phyloP scores from a whole-genome alignment of 106 monocot genomes.

The Allium fistulosum region DNA sequence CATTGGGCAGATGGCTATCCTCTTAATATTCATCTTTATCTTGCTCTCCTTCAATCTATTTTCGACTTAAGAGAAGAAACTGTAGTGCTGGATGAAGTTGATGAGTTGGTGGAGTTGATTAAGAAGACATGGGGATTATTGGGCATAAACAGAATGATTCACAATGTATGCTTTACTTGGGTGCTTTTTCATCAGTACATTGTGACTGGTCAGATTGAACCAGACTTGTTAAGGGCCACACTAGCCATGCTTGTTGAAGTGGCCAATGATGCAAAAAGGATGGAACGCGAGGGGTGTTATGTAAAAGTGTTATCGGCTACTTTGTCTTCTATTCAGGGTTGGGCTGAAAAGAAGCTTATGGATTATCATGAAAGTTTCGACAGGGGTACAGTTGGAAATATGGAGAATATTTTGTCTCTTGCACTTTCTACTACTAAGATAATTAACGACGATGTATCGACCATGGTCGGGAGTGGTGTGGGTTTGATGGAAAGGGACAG shows the following conservation, averaged over 20 bases:
- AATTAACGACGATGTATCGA: conserved; percentile 24
- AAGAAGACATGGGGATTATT: conserved; percentile 48
- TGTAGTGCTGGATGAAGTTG: conserved; percentile 52
- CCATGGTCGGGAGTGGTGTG: conserved; percentile 5
- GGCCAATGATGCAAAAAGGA: conserved; percentile 23
- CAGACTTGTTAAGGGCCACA: conserved; percentile 36
- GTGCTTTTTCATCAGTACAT: conserved; percentile 55
- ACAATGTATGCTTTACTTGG: conserved; percentile 60
- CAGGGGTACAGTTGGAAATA: conserved; percentile 16
- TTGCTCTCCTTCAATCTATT: conserved; percentile 47
- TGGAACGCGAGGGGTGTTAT: conserved; percentile 27
- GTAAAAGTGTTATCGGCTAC: conserved; percentile 23
- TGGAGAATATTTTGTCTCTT: conserved; percentile 32
- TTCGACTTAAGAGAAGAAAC: conserved; percentile 52
- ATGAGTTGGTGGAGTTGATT: conserved; percentile 53
- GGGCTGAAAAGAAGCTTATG: conserved; percentile 46
- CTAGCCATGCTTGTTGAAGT: conserved; percentile 30
- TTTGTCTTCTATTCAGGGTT: conserved; percentile 35
- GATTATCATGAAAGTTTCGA: conserved; percentile 56
- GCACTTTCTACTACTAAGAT: conserved; percentile 38
- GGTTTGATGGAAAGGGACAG: conserved; percentile 4
- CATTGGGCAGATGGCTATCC: conserved; percentile 64
- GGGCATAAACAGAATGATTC: conserved; percentile 38
- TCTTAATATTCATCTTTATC: conserved; percentile 45
- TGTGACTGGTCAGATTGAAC: conserved; percentile 33